These are phyloP conservation scores for Polytrichum formosum DNA, from an alignment of 225 moss, liverwort and hornwort species.

Conservation along the genomic window DNA sequence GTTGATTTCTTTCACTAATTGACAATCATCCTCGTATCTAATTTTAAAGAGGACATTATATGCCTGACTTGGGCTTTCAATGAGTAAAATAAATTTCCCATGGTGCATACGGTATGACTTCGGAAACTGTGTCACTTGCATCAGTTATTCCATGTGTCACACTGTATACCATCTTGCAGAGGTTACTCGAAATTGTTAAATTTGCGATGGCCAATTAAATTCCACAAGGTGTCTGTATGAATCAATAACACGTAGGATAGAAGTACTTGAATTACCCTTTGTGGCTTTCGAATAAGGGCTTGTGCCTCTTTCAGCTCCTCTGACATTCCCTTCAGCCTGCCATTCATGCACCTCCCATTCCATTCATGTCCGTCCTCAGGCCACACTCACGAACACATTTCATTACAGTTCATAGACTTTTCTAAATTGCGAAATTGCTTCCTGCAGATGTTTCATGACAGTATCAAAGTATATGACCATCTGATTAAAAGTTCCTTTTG, in stretches of 20 bases:
- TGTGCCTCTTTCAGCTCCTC: constrained; percentile 18
- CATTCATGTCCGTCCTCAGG: constrained; percentile 20
- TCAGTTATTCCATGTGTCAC: too few relatives aligned
- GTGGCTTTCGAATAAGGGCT: constrained; percentile 5
- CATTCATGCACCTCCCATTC: constrained; percentile 21
- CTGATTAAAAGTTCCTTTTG: background rate
- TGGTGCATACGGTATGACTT: too few relatives aligned
- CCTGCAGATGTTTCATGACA: constrained; percentile 15
- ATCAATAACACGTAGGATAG: too few relatives aligned
- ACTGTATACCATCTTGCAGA: too few relatives aligned
- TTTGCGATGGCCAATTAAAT: too few relatives aligned
- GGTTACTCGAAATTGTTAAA: too few relatives aligned
- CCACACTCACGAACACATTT: constrained; percentile 11
- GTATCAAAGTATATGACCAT: constrained; percentile 2
- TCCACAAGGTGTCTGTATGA: too few relatives aligned
- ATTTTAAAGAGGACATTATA: too few relatives aligned
- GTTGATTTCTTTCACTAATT: too few relatives aligned
- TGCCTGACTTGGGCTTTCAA: too few relatives aligned
- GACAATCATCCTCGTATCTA: background rate
- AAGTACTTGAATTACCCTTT: constrained; percentile 6
- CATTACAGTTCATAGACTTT: constrained; percentile 18
- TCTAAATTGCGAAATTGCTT: constrained; percentile 22
- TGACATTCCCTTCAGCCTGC: constrained; percentile 20
- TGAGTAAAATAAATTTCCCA: too few relatives aligned
- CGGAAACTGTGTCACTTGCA: too few relatives aligned